Evolutionary conservation across 2,329 filamentous ascomycete species (phyloP).

Genomic region (Clonostachys solani): DNA sequence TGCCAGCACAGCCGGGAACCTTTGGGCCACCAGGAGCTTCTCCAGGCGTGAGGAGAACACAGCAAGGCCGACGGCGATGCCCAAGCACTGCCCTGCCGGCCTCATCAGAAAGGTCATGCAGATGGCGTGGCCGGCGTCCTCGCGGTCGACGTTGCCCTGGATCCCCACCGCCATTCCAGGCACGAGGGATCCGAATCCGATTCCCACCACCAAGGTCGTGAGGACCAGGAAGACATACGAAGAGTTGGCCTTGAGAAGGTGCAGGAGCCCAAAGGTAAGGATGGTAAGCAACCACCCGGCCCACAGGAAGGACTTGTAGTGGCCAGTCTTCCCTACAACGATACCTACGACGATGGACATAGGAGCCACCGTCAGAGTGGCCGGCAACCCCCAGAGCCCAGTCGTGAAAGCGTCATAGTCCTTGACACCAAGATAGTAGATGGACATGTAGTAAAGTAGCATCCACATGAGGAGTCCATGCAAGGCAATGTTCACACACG

Average conservation of each 20-base stretch:
- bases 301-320: constrained; percentile 58
- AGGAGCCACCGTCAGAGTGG: constrained; percentile 60
- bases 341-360: constrained; percentile 52
- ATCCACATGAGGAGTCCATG: constrained; percentile 19
- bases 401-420: constrained; percentile 11
- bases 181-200: constrained; percentile 63
- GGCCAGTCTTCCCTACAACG: constrained; percentile 47
- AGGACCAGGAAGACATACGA: constrained; percentile 52
- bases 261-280: constrained; percentile 51
- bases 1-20: background rate
- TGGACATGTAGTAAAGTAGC: constrained; percentile 17
- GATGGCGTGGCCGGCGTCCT: constrained; percentile 13
- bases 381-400: constrained; percentile 49
- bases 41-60: constrained; percentile 11
- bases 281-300: constrained; percentile 57
- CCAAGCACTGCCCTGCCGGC: constrained; percentile 17
- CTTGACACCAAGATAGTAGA: constrained; percentile 16
- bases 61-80: constrained; percentile 15
- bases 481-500: constrained; percentile 11
- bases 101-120: constrained; percentile 16
- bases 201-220: constrained; percentile 53
- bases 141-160: constrained; percentile 41
- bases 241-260: constrained; percentile 41
- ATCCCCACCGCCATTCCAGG: constrained; percentile 59
- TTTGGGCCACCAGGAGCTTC: background rate